Percentiles rank a stretch among this genome's conserved stretches.
These are phyloP conservation scores for Pulveroboletus ravenelii DNA, from an alignment of 768 basidiomycete genomes.

Conservation along the genomic window DNA sequence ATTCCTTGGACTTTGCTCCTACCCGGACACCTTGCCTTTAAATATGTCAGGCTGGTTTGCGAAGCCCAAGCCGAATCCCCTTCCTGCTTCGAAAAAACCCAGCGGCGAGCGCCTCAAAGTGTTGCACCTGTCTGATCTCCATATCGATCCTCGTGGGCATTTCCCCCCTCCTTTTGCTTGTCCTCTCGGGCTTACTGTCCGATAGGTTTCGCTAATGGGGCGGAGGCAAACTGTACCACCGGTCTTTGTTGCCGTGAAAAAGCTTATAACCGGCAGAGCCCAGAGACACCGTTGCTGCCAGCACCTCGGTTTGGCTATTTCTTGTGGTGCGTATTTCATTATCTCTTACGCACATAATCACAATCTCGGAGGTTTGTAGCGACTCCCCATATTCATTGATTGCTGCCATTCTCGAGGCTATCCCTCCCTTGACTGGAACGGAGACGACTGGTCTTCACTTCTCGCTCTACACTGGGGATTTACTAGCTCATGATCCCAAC, in stretches of 20 bases:
- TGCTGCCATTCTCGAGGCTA: constrained; percentile 57
- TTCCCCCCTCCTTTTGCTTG: background rate
- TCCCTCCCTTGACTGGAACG: constrained; percentile 63
- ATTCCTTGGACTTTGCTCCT: constrained; percentile 52
- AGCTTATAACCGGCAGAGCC: constrained; percentile 46
- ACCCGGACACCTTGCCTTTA: constrained; percentile 54
- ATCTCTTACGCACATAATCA: background rate
- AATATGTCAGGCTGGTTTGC: constrained; percentile 67
- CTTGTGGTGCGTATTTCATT: constrained; percentile 39
- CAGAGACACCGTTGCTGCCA: constrained; percentile 45
- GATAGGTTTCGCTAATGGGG: constrained; percentile 60
- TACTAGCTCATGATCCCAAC: constrained; percentile 67
- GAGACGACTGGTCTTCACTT: constrained; percentile 57
- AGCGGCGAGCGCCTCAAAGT: constrained; percentile 68
- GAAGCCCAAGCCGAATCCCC: constrained; percentile 69
- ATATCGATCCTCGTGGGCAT: constrained; percentile 63
- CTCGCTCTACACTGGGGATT: constrained; percentile 67
- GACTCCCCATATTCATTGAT: constrained; percentile 63
- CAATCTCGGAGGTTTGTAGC: constrained; percentile 27
- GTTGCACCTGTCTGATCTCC: constrained; percentile 73
- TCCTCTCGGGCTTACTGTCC: background rate
- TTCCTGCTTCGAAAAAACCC: constrained; percentile 52
- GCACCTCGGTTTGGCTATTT: constrained; percentile 70
- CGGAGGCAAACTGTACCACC: constrained; percentile 69
- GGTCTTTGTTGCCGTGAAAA: constrained; percentile 63